Evolutionary conservation across 371 early-diverging fungal genomes (phyloP).

Genomic region (Mucor ambiguus): DNA sequence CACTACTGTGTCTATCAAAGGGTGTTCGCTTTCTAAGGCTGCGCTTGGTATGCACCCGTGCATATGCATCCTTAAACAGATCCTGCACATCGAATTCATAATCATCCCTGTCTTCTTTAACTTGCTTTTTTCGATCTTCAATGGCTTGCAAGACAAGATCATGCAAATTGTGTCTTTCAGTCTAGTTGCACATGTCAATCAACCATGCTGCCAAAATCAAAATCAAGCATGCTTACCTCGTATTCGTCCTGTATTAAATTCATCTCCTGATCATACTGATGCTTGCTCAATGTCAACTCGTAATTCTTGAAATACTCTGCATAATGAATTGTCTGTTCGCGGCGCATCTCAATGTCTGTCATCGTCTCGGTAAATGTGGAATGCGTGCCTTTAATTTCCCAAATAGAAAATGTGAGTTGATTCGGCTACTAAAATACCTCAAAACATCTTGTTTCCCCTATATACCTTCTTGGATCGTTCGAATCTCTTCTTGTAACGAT

Average conservation of each 20-base stretch:
- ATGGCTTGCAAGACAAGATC: conserved; percentile 25
- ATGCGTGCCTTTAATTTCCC: conserved; percentile 28
- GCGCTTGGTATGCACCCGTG: conserved; percentile 10
- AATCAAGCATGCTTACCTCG: conserved; percentile 16
- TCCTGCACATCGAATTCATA: conserved; percentile 17
- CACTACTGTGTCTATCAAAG: conserved; percentile 12
- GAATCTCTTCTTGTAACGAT: conserved; percentile 32
- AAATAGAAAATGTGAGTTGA: not conserved
- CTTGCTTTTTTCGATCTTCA: conserved; percentile 24
- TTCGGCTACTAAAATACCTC: not conserved
- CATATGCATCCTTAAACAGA: conserved; percentile 25
- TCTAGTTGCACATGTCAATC: conserved; percentile 1
- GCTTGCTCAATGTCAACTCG: conserved; percentile 22
- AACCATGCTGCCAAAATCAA: not conserved
- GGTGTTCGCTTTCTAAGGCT: conserved; percentile 18
- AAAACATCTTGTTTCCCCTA: not conserved
- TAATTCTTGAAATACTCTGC: conserved; percentile 29
- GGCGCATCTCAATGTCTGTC: conserved; percentile 26
- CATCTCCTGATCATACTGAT: conserved; percentile 28
- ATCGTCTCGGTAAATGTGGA: conserved; percentile 30
- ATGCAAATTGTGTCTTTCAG: conserved; percentile 27
- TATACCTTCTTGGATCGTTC: conserved; percentile 34
- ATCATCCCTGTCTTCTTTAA: conserved; percentile 24
- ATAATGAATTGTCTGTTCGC: conserved; percentile 31
- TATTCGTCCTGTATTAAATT: conserved; percentile 26